Evolutionary conservation across 192 early-diverging fungal genomes (phyloP).

Genomic region (Mortierella hygrophila): DNA sequence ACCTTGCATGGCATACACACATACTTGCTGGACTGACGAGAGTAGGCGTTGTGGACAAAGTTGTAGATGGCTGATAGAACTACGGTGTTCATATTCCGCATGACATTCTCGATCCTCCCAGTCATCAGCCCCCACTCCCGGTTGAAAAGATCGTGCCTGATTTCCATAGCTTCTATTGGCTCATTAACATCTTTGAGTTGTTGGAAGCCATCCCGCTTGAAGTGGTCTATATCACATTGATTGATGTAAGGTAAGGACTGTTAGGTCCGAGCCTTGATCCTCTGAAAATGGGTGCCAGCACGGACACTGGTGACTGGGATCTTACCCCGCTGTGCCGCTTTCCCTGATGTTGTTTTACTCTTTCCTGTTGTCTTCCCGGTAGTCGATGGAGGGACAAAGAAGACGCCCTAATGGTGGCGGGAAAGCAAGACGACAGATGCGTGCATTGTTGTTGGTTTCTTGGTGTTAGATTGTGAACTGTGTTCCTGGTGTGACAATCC

Average conservation of each 20-base stretch:
- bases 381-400: slow-evolving; percentile 5
- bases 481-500: no score
- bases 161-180: slow-evolving; percentile 59
- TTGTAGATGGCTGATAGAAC: slow-evolving; percentile 67
- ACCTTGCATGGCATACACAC: background rate
- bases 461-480: background rate
- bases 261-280: background rate
- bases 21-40: slow-evolving; percentile 31
- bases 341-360: background rate
- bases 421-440: background rate
- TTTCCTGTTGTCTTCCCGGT: background rate
- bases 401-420: slow-evolving; percentile 7
- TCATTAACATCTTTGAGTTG: slow-evolving; percentile 71
- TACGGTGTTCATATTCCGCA: slow-evolving; percentile 69
- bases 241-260: background rate
- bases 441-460: background rate
- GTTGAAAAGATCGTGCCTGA: slow-evolving; percentile 64
- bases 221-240: slow-evolving; percentile 17
- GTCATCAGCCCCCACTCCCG: slow-evolving; percentile 68
- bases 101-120: slow-evolving; percentile 56
- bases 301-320: background rate
- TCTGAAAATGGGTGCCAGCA: no score
- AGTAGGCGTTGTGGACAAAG: slow-evolving; percentile 73
- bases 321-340: background rate
- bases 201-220: slow-evolving; percentile 69